phyloP scores from a whole-genome alignment of 768 basidiomycete species.

The Cantharellus anzutake region DNA sequence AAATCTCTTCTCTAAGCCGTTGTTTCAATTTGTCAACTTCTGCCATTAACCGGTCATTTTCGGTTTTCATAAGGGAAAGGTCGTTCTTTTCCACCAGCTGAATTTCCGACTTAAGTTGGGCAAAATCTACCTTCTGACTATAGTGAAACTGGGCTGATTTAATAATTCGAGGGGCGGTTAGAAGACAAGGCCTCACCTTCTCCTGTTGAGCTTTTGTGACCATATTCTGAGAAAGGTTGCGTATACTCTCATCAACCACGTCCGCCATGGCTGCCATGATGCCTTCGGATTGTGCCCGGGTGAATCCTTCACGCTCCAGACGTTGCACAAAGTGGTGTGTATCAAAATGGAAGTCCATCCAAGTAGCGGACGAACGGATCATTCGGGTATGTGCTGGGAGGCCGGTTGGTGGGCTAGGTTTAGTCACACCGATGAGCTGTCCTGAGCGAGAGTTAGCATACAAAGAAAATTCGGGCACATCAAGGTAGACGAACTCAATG shows the following conservation, averaged over 20 bases:
- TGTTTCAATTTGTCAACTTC: constrained; percentile 95
- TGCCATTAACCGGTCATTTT: constrained; percentile 79
- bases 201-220: constrained; percentile 93
- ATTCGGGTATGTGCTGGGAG: no score
- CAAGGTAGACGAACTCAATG: no score
- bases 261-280: constrained; percentile 95
- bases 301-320: constrained; percentile 74
- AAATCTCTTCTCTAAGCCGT: constrained; percentile 78
- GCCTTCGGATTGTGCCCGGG: constrained; percentile 82
- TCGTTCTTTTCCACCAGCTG: constrained; percentile 97
- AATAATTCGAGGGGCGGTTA: not conserved
- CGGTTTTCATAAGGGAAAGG: constrained; percentile 82
- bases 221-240: constrained; percentile 91
- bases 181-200: constrained; percentile 37
- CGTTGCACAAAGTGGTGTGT: constrained; percentile 90
- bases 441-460: no score
- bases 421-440: not conserved
- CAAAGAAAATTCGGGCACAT: no score
- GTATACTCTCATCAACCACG: constrained; percentile 91
- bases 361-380: no score
- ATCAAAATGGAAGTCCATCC: constrained; percentile 47
- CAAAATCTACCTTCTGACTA: constrained; percentile 92
- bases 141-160: constrained; percentile 48
- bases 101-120: constrained; percentile 88
- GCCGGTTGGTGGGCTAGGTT: no score